Conservation (phyloP, 352 stramenopile genomes). For the Phytophthora lateralis region DNA sequence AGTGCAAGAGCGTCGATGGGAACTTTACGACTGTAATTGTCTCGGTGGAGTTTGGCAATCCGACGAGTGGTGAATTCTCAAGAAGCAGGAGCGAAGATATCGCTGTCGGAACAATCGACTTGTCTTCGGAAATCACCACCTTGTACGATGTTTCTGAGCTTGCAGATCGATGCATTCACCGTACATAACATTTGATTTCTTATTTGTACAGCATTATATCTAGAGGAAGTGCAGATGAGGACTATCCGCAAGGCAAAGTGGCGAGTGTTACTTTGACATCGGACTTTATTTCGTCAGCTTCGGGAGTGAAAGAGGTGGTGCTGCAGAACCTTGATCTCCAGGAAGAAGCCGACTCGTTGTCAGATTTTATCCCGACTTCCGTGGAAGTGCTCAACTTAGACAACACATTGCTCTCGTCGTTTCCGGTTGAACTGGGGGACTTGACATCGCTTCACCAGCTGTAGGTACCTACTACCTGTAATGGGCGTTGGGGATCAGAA, state of each 20-base stretch:
- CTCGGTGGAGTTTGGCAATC: conserved; percentile 28
- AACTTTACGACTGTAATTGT: conserved; percentile 15
- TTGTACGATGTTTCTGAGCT: conserved; percentile 22
- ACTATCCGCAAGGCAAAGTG: conserved; percentile 42
- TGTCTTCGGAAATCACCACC: conserved; percentile 25
- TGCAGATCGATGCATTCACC: background rate
- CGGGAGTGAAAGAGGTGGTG: conserved; percentile 28
- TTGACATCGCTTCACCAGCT: conserved; percentile 25
- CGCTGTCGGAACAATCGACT: conserved; percentile 26
- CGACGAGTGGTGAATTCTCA: background rate
- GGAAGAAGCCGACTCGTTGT: conserved; percentile 13
- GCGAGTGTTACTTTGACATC: conserved; percentile 28
- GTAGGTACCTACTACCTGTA: conserved; percentile 12
- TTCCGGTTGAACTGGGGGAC: conserved; percentile 24
- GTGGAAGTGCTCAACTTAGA: conserved; percentile 29
- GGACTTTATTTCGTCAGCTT: conserved; percentile 26
- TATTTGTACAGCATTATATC: conserved; percentile 25
- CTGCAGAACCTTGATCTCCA: conserved; percentile 35
- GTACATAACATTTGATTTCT: background rate
- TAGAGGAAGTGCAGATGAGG: conserved; percentile 13
- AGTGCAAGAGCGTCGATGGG: conserved; percentile 19
- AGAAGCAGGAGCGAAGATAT: conserved; percentile 30
- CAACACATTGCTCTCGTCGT: conserved; percentile 31
- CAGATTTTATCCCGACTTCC: conserved; percentile 21
- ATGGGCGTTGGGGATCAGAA: background rate